Conservation (phyloP, 352 stramenopile genomes). For the Globisporangium splendens region DNA sequence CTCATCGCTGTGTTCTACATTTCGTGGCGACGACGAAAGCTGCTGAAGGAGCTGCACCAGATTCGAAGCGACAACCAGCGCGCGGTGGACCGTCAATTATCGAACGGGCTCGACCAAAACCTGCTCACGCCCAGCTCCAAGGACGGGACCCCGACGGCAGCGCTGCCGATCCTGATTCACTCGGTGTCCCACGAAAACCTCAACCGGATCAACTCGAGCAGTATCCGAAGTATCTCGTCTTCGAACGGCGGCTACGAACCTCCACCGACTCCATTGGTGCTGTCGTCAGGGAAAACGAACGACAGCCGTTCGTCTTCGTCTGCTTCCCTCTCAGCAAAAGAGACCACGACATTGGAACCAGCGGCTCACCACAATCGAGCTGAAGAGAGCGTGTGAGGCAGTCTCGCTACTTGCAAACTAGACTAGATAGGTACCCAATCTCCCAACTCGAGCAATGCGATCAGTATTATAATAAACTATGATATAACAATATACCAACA, state of each 20-base stretch:
- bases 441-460: too few species aligned
- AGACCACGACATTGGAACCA: neutral
- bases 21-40: slow-evolving; percentile 43
- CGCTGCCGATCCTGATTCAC: slow-evolving; percentile 21
- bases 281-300: neutral
- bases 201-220: neutral
- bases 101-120: slow-evolving; percentile 38
- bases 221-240: neutral
- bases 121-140: slow-evolving; percentile 29
- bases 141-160: slow-evolving; percentile 12
- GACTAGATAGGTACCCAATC: neutral
- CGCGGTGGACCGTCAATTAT: slow-evolving; percentile 30
- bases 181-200: neutral
- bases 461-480: too few species aligned
- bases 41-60: slow-evolving; percentile 37
- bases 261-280: neutral
- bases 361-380: neutral
- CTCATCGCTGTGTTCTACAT: slow-evolving; percentile 45
- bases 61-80: slow-evolving; percentile 19
- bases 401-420: neutral
- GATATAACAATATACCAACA: too few species aligned
- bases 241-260: neutral
- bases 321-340: neutral
- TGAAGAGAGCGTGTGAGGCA: neutral
- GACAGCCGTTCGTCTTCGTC: neutral